phyloP scores from a whole-genome alignment of 768 basidiomycete species.

The Suillus placidus region DNA sequence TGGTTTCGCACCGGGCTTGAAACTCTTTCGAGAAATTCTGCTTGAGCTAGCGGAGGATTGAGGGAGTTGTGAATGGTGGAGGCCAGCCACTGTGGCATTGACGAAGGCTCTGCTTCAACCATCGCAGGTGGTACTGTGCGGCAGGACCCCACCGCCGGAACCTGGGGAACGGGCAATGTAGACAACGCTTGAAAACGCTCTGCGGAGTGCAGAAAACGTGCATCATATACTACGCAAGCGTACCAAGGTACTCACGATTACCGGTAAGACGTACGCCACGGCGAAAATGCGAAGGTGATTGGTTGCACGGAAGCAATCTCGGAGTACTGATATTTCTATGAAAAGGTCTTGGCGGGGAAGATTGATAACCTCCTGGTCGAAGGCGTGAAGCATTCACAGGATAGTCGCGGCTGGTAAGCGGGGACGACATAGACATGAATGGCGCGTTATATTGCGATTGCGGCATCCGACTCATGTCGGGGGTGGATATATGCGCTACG shows the following conservation, averaged over 20 bases:
- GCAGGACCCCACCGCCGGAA: not conserved
- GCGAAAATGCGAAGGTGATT: not conserved
- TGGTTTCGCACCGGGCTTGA: conserved; percentile 9
- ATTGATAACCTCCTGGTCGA: conserved; percentile 4
- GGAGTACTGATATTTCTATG: not conserved
- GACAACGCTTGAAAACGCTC: not conserved
- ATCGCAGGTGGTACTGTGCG: not conserved
- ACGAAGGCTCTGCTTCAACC: not conserved
- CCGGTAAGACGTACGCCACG: not conserved
- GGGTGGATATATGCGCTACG: conserved; percentile 3
- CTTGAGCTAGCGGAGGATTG: not conserved
- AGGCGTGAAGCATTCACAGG: not conserved
- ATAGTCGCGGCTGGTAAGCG: not conserved
- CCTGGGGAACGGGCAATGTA: not conserved
- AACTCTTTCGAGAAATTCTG: not conserved
- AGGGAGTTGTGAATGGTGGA: conserved; percentile 9
- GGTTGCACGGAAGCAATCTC: not conserved
- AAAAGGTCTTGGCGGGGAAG: not conserved
- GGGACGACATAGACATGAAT: conserved; percentile 1
- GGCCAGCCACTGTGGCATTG: conserved; percentile 12
- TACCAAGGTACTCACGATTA: not conserved
- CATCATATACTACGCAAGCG: not conserved
- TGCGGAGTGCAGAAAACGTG: not conserved
- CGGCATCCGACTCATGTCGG: not conserved
- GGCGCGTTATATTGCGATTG: not conserved